Evolutionary conservation across 2,329 filamentous ascomycete species (phyloP), one percentile per base, ranked within the genome.

Genomic region (Orbilia blumenaviensis): DNA sequence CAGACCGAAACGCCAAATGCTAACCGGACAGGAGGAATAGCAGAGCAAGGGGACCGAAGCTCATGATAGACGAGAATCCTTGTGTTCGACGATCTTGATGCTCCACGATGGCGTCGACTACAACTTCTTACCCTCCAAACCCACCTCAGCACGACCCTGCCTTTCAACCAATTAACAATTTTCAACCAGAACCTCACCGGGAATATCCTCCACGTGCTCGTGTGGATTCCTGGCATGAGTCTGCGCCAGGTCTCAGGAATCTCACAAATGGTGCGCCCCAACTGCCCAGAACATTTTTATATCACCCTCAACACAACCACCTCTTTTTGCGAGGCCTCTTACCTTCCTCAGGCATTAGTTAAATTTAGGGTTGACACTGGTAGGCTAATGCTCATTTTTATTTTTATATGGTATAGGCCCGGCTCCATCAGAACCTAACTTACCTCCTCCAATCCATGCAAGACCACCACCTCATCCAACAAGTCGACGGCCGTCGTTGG

Each of bases 301-400:
- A 75, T 75, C 71, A 74, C 60, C 29, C 71, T 68, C 62, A 75
- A 75, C 62, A 67, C 71, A 75, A 68, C 71, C 69, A 75, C 63
- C 36, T 75, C 71, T 58, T 64, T 32, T 48, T 54, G 42, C 23
- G 52, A 62, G 32, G 44, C 54, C 68, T 62, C 46, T 48, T 58
- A 23, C 18, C 66, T 44, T 63, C 36, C 63, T 46, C 63, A 67
- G 46, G 38, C 46, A 41, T 56, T 75, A 67, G 63, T 63, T 66
- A 23, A 67, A 63, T 75, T 75, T 75, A 63, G 71, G 68, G 46
- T 62, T 64, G 56, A 62, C 36, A 46, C 34, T 56, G 36, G 38
- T 64, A 34, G 54, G 64, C 71, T 75, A 68, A 75, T 63, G 29
- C 56, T 52, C 63, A 16, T 44, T 67, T 75, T 75, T 66, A 67